phyloP scores from a whole-genome alignment of 352 stramenopile genomes.

The Phytopythium delawarense region DNA sequence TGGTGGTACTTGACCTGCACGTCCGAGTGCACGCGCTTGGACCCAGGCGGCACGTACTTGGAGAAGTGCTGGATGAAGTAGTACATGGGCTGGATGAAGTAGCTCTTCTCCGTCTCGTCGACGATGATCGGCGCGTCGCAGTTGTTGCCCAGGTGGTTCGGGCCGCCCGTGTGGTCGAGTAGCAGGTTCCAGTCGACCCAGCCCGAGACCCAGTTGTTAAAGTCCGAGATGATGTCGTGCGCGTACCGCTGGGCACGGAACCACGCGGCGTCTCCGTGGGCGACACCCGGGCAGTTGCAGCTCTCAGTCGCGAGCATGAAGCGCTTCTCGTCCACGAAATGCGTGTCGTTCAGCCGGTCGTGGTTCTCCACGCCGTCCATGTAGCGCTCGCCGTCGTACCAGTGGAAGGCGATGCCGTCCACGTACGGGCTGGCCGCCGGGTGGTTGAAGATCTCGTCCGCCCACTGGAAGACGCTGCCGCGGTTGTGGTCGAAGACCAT shows the following conservation, averaged over 20 bases:
- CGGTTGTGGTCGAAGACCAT: slow-evolving; percentile 93
- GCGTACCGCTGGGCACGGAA: slow-evolving; percentile 84
- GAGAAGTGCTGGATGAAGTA: slow-evolving; percentile 91
- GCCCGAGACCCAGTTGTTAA: slow-evolving; percentile 84
- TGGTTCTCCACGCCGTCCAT: slow-evolving; percentile 73
- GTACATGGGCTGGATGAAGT: slow-evolving; percentile 85
- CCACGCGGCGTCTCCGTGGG: slow-evolving; percentile 63
- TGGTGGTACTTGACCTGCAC: slow-evolving; percentile 42
- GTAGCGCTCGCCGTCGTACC: slow-evolving; percentile 66
- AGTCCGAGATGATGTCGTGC: slow-evolving; percentile 89
- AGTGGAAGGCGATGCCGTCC: slow-evolving; percentile 90
- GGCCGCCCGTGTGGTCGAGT: slow-evolving; percentile 81
- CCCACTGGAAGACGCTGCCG: slow-evolving; percentile 64
- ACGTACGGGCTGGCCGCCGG: slow-evolving; percentile 68
- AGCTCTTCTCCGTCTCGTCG: slow-evolving; percentile 54
- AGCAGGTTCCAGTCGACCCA: slow-evolving; percentile 94
- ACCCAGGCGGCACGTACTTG: slow-evolving; percentile 79
- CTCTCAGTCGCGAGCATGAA: slow-evolving; percentile 74
- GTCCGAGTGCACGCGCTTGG: slow-evolving; percentile 55
- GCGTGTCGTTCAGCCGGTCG: slow-evolving; percentile 70
- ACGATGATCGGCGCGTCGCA: slow-evolving; percentile 82
- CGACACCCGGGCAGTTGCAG: slow-evolving; percentile 73
- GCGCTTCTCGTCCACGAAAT: slow-evolving; percentile 49
- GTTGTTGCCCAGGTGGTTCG: slow-evolving; percentile 83
- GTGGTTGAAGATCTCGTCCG: slow-evolving; percentile 64